Evolutionary conservation across 345 rosid species (phyloP), one percentile per base, ranked within the genome.

Genomic region (Streptanthus diversifolius): DNA sequence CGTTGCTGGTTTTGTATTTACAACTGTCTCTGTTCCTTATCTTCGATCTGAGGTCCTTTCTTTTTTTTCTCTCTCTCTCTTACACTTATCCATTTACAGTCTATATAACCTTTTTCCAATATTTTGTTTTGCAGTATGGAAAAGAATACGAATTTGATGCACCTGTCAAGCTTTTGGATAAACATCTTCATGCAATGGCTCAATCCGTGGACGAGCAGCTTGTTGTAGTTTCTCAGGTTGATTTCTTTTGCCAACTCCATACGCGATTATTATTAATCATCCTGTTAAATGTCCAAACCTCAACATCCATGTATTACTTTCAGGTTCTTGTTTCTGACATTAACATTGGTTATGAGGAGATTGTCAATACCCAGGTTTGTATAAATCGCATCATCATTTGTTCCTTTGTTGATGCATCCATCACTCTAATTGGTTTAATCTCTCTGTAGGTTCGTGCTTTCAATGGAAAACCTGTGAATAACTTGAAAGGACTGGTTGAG

Each of bases 71-170:
- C 18, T 14, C 35, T n/a, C 22, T 66, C 27, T 57, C 25, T 15
- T 37, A 18, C 24, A 25, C 13, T 21, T 45, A 55, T 71, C 25
- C 12, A 27, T 22, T 30, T 33, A 43, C 37, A 32, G 30, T 33
- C 4, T 52, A 18, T 32, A 39, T 54, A 22, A 79, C 63, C 12
- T 7, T 44, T 15, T 66, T 54, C 49, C 37, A 36, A 45, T 60
- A 6, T 17, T 61, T 21, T 71, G 45, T 15, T 47, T 63, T 75
- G 35, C 86, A 90, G 98, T 90, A 93, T 76, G 96, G 98, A 39
- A 93, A 93, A 86, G 96, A 90, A 44, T 93, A 90, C 58, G 98
- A 93, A 72, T 93, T 86, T 68, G 97, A 93, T 80, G 95, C 98
- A 63, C 97, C 98, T 1, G 98, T 90, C 36, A 93, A 93, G 76